phyloP scores from a whole-genome alignment of 352 stramenopile species.

The Thraustotheca clavata region DNA sequence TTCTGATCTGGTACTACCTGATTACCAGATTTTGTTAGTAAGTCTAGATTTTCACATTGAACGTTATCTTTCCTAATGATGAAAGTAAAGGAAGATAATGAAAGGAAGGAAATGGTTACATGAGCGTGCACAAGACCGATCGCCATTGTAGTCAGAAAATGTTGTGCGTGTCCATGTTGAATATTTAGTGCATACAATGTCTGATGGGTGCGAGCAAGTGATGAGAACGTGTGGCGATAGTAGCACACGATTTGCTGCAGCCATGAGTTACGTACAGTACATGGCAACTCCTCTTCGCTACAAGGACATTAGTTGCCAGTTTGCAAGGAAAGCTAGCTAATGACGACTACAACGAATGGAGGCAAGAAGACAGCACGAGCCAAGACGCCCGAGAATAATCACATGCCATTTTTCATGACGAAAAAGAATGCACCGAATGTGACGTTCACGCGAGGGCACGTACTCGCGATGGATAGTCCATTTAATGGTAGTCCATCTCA shows the following conservation, averaged over 20 bases:
- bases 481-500: not conserved
- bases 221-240: not conserved
- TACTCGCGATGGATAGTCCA: not conserved
- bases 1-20: too few species aligned
- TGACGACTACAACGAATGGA: not conserved
- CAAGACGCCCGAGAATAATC: not conserved
- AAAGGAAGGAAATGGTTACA: not conserved
- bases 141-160: not conserved
- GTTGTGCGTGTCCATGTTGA: too few species aligned
- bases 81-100: too few species aligned
- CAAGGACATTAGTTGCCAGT: not conserved
- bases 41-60: too few species aligned
- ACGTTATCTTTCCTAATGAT: too few species aligned
- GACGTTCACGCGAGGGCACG: not conserved
- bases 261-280: slow-evolving; percentile 9
- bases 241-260: not conserved
- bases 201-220: not conserved
- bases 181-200: not conserved
- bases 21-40: too few species aligned
- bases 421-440: slow-evolving; percentile 1
- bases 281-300: not conserved
- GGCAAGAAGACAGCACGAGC: not conserved
- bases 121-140: not conserved
- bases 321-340: too few species aligned
- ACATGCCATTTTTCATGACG: slow-evolving; percentile 5